Base-by-base conservation (phyloP, 1,284 basidiomycete genomes). In the Mycosarcoma mackinlayi region DNA sequence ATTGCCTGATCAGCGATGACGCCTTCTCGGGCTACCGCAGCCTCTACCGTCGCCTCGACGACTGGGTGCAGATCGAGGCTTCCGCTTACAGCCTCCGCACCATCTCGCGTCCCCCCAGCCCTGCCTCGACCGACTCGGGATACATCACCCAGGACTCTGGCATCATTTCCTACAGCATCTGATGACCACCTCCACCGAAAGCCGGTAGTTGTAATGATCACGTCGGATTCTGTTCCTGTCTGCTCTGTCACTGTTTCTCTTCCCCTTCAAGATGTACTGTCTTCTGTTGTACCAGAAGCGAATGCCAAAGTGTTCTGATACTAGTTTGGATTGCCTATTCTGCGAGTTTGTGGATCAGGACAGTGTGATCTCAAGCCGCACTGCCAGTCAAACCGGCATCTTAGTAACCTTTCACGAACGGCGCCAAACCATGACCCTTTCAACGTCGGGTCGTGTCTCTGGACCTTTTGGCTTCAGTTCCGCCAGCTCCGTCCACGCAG, bases 361-460 rank as follows among this genome's bases (percentile, higher is more conserved):
- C 41, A 30, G 27, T 19, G 13, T 6, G n/a, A 14, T 14, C 30
- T 1, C 18, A 27, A 44, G 10, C 28, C 11, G n/a, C n/a, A n/a
- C n/a, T n/a, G n/a, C n/a, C n/a, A n/a, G n/a, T n/a, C n/a, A 14
- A 4, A 23, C 28, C 9, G 30, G 18, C 30, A 14, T 19, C n/a
- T 5, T 18, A 13, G 23, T 42, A 14, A 19, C 14, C n/a, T 24
- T 2, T 58, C 39, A 73, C 19, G 46, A 25, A 5, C 65, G 67
- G 6, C 67, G 60, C 73, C 73, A 75, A 14, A 75, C 42, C 73
- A 75, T 75, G 16, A 75, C 58, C 16, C 63, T 46, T 47, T 75
- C 62, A 8, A 73, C 52, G 23, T 64, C 70, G 2, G 64, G 58
- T 21, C 53, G 31, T n/a, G 54, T 74, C 30, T 48, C 62, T 16